phyloP scores from a whole-genome alignment of 73 alveolate genomes.

The Paramecium pentaurelia region DNA sequence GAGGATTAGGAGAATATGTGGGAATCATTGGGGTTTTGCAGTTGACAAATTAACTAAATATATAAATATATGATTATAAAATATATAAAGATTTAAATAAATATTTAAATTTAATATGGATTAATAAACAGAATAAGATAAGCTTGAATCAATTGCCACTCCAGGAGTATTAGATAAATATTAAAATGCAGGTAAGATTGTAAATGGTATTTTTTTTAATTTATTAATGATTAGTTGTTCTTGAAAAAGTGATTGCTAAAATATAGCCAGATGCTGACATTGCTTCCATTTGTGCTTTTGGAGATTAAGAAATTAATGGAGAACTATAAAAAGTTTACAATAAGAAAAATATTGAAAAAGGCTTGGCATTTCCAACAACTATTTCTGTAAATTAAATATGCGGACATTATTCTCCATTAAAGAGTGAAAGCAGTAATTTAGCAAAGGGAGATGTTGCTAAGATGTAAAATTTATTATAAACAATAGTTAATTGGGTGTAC shows the following conservation, averaged over 20 bases:
- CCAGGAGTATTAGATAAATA: conserved; percentile 86
- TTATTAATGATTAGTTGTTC: conserved; percentile 54
- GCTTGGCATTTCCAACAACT: conserved; percentile 98
- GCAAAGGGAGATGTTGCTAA: conserved; percentile 89
- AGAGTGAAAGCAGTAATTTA: conserved; percentile 72
- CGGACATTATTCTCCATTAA: conserved; percentile 94
- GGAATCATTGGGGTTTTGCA: conserved; percentile 43
- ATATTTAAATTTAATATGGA: conserved; percentile 29
- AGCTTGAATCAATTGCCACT: conserved; percentile 69
- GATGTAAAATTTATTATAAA: conserved; percentile 52
- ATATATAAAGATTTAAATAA: conserved; percentile 5
- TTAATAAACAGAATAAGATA: conserved; percentile 41
- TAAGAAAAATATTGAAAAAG: conserved; percentile 91
- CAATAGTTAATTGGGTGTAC: conserved; percentile 79
- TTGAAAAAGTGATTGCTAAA: conserved; percentile 63
- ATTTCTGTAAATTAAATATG: conserved; percentile 93
- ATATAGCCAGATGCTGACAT: conserved; percentile 81
- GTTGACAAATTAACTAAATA: background rate
- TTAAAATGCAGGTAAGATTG: conserved; percentile 83
- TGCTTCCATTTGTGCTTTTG: conserved; percentile 76
- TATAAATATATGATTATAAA: background rate
- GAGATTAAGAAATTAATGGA: conserved; percentile 60
- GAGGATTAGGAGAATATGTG: conserved; percentile 56
- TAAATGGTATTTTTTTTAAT: conserved; percentile 56
- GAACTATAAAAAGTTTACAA: conserved; percentile 71